Percentiles rank a stretch among this genome's conserved stretches.
Evolutionary conservation across 1,284 basidiomycete genomes (phyloP).

Genomic region (Ganoderma resinaceum): DNA sequence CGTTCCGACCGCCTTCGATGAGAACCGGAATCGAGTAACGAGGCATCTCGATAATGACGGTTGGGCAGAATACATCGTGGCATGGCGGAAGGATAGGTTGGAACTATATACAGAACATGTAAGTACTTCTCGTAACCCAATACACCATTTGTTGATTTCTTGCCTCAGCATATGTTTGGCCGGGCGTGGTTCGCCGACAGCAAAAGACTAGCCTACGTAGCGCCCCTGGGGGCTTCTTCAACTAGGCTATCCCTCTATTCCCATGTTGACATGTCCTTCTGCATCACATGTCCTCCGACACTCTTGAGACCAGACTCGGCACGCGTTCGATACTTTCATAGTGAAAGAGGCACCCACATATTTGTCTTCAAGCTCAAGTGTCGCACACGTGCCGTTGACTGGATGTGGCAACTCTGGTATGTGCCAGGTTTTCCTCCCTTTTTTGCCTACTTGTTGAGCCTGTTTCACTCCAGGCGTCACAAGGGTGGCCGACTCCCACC

Average conservation of each 20-base stretch:
- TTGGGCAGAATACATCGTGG: constrained; percentile 82
- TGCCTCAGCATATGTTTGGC: constrained; percentile 58
- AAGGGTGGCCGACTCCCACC: constrained; percentile 57
- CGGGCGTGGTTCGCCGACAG: constrained; percentile 69
- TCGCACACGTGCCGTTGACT: constrained; percentile 77
- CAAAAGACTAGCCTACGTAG: constrained; percentile 73
- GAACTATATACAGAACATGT: constrained; percentile 87
- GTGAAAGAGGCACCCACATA: constrained; percentile 73
- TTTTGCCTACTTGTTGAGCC: not conserved
- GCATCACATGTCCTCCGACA: constrained; percentile 70
- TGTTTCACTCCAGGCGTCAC: constrained; percentile 56
- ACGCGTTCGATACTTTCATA: constrained; percentile 49
- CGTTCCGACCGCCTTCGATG: constrained; percentile 68
- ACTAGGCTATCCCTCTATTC: constrained; percentile 83
- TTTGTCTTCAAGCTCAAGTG: constrained; percentile 82
- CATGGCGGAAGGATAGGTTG: constrained; percentile 74
- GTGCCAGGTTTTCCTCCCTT: constrained; percentile 23
- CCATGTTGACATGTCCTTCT: constrained; percentile 82
- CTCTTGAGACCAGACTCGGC: constrained; percentile 49
- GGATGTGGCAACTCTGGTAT: constrained; percentile 85
- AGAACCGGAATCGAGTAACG: constrained; percentile 66
- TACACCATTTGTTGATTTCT: constrained; percentile 56
- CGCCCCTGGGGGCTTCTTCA: constrained; percentile 64
- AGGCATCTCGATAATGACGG: constrained; percentile 69
- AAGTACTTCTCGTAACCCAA: constrained; percentile 33